Conservation (phyloP, 2,329 filamentous ascomycete species). For the Rhinocladiella similis region DNA sequence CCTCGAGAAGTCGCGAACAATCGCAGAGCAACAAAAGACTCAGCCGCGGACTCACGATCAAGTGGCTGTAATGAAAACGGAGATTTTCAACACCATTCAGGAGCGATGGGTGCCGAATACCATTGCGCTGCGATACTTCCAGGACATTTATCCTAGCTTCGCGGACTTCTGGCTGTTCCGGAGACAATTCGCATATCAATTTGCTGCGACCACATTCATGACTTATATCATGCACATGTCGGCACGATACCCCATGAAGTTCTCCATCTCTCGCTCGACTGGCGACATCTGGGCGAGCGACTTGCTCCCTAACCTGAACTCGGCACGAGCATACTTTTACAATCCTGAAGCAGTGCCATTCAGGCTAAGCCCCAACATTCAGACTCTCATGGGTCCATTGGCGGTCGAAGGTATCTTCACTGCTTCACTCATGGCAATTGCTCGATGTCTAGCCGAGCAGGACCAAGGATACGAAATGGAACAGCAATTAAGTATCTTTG, state of each 20-base stretch:
- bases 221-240: slow-evolving; percentile 98
- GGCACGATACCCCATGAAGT: slow-evolving; percentile 91
- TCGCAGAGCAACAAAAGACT: slow-evolving; percentile 66
- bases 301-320: slow-evolving; percentile 84
- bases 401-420: slow-evolving; percentile 95
- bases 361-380: slow-evolving; percentile 93
- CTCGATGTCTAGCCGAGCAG: slow-evolving; percentile 87
- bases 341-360: slow-evolving; percentile 96
- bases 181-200: slow-evolving; percentile 92
- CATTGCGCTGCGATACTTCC: slow-evolving; percentile 85
- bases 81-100: slow-evolving; percentile 93
- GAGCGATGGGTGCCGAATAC: slow-evolving; percentile 87
- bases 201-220: slow-evolving; percentile 94
- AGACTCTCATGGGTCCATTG: slow-evolving; percentile 92
- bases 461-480: slow-evolving; percentile 73
- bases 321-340: slow-evolving; percentile 82
- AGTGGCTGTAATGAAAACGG: slow-evolving; percentile 70
- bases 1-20: slow-evolving; percentile 84
- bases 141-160: slow-evolving; percentile 81
- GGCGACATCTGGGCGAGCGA: slow-evolving; percentile 97
- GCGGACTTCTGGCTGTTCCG: slow-evolving; percentile 98
- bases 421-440: slow-evolving; percentile 94
- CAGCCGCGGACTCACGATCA: slow-evolving; percentile 60
- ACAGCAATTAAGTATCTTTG: slow-evolving; percentile 89
- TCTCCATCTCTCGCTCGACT: slow-evolving; percentile 81